Base-by-base conservation (phyloP, 305 asterid genomes). In the Lippia alba region DNA sequence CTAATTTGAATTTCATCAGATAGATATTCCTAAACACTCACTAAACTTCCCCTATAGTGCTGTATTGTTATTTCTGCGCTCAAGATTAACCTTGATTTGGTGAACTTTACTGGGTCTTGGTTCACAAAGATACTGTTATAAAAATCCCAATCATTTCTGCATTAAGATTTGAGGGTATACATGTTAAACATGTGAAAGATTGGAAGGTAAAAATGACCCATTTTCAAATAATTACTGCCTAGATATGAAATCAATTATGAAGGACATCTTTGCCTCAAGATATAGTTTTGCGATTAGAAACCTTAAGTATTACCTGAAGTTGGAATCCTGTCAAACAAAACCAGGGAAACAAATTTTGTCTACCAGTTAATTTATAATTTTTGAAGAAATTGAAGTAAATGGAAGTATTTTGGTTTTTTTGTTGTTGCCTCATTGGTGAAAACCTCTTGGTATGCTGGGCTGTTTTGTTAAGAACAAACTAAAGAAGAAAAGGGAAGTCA, bases 21-120 rank as follows among this genome's bases (percentile, higher is more conserved):
- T 69, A 15, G 19, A 34, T 49, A 34, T 39, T 24, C 33, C 44
- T 0, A 46, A 44, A 18, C 66, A 36, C 58, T 56, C 19, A 2
- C 56, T 46, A 17, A 64, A 64, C 48, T 40, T 69, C 41, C 19
- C 46, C 7, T 60, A 67, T 33, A 39, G 55, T 71, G 74, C 57
- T 34, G 45, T 54, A 6, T 61, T 46, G 41, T 36, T 76, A 36
- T 71, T 61, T 59, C 32, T 62, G 66, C 41, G 50, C 69, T 49
- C 5, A 50, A 50, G 56, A 45, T 3, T 4, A 61, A 40, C 57
- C 55, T 66, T 67, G 55, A 18, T 56, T 56, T 62, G 56, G 67
- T 59, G 32, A 58, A 53, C 39, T 40, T 48, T 32, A 15, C 40
- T 60, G 39, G 66, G 24, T 54, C 66, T 65, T 48, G 60, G 36